Evolutionary conservation across 23 red algal species (phyloP).

Genomic region (Gracilaria gracilis): DNA sequence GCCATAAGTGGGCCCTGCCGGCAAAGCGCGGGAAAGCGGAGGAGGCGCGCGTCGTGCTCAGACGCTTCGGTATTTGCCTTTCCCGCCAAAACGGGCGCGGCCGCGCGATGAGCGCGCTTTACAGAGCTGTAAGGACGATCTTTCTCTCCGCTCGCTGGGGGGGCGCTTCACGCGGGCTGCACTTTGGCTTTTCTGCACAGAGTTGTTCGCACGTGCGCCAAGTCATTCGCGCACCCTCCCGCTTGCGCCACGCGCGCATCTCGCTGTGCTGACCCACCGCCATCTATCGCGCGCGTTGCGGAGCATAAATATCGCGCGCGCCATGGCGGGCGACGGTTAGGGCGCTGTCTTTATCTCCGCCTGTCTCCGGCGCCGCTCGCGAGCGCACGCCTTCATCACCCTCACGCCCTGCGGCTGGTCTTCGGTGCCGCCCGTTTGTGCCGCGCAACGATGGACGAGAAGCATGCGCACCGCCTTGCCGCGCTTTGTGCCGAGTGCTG

Average conservation of each 20-base stretch:
- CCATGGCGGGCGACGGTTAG: neutral
- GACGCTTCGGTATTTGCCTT: neutral
- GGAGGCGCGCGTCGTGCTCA: neutral
- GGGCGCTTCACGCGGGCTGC: too few relatives aligned
- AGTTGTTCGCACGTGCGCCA: constrained; percentile 4
- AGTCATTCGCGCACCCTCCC: neutral
- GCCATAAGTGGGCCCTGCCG: too few relatives aligned
- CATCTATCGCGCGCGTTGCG: neutral
- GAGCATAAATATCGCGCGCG: neutral
- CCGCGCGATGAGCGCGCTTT: neutral
- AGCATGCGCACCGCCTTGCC: neutral
- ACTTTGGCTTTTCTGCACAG: neutral
- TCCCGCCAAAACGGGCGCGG: neutral
- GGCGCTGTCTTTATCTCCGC: too few relatives aligned
- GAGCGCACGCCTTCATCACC: too few relatives aligned
- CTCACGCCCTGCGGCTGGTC: neutral
- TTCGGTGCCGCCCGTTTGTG: neutral
- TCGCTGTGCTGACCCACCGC: neutral
- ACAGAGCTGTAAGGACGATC: neutral
- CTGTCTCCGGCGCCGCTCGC: too few relatives aligned
- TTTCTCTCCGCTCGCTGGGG: neutral
- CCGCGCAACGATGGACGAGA: neutral
- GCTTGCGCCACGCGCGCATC: neutral
- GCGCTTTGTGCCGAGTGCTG: neutral
- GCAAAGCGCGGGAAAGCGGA: neutral